Base-by-base conservation (phyloP, 2,329 filamentous ascomycete species). In the Colletotrichum cordylinicola region DNA sequence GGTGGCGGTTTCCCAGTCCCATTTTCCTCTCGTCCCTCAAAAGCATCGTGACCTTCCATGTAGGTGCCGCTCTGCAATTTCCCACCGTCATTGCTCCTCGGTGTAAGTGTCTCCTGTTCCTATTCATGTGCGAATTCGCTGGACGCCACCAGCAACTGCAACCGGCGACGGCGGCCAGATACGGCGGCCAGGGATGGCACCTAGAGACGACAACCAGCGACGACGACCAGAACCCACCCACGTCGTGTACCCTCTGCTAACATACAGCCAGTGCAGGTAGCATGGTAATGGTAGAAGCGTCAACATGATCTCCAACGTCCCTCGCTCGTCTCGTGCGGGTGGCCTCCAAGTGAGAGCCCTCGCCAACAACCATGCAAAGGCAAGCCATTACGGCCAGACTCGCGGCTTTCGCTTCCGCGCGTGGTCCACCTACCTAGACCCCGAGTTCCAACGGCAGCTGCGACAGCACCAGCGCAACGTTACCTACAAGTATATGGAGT, bases 321-420 rank as follows among this genome's bases (percentile, higher is more conserved):
- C 80, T 39, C 81, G 80, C 35, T 80, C 82, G 78, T 80, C 82
- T 61, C 79, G 81, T 33, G 82, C 80, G 72, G 80, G 78, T 73
- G 74, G 80, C 35, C 72, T 82, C 62, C 80, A 80, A 48, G 60
- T 79, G 21, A 60, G 67, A 62, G 48, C 72, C 24, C 58, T 56
- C 18, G 29, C 66, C 33, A 21, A 48, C 33, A 21, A 48, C 16
- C 73, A 74, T 52, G 67, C 56, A 37, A 65, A 69, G 27, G 62
- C 76, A 58, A 78, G 79, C 39, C 81, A 81, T 64, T 80, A 78
- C 21, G 82, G 85, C 58, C 88, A 90, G 77, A 82, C 79, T 39
- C 87, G 91, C 43, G 80, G 80, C 43, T 90, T 91, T 76, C 87
- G 89, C 75, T 87, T 91, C 74, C 87, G 85, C 67, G 78, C 85